phyloP scores from a whole-genome alignment of 169 alveolate species.

The Eimeria praecox region DNA sequence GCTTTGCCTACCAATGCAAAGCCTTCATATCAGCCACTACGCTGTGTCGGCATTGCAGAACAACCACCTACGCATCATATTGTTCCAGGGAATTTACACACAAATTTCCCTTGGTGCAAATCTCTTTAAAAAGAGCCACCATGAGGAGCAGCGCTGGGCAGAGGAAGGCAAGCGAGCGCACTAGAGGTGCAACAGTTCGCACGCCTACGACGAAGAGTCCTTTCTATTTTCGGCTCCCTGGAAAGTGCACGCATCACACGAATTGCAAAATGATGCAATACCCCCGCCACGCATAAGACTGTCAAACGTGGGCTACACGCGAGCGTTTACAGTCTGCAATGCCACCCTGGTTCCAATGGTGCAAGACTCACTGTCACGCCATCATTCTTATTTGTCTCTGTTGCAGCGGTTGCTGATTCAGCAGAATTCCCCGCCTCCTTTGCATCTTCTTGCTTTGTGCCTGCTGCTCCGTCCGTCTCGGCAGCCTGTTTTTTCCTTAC shows the following conservation, averaged over 20 bases:
- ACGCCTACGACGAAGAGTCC: background rate
- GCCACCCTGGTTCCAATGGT: background rate
- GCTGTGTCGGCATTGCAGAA: constrained; percentile 26
- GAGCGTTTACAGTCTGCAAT: background rate
- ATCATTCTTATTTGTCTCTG: background rate
- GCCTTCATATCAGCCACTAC: constrained; percentile 32
- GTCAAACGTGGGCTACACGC: background rate
- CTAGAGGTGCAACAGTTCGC: background rate
- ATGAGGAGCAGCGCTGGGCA: constrained; percentile 10
- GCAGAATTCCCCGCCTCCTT: background rate
- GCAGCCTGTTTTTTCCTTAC: constrained; percentile 57
- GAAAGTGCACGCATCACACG: background rate
- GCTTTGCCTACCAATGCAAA: constrained; percentile 44
- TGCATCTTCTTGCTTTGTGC: constrained; percentile 20
- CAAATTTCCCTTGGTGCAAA: background rate
- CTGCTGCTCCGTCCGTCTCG: constrained; percentile 54
- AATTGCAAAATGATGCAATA: background rate
- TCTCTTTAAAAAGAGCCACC: background rate
- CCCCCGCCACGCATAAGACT: background rate
- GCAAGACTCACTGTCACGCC: background rate
- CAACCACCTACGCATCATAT: background rate
- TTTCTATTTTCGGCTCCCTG: constrained; percentile 5
- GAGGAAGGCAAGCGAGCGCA: background rate
- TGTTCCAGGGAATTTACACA: background rate
- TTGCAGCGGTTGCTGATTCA: constrained; percentile 15